These are phyloP conservation scores for Mikania micrantha DNA, from an alignment of 129 eudicot species.

Conservation along the genomic window DNA sequence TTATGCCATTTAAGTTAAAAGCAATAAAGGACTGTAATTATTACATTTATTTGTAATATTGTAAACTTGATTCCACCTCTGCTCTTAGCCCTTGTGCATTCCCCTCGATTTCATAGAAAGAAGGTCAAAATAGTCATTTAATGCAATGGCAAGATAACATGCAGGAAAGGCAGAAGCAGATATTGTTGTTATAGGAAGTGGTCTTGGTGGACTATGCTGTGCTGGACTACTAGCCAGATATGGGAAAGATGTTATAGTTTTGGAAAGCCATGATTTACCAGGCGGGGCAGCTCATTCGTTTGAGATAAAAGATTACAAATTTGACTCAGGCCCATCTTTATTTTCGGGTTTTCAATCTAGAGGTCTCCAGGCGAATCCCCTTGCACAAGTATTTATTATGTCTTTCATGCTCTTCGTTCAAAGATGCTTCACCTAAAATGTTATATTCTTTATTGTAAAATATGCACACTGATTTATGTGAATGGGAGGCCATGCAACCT, in stretches of 20 bases:
- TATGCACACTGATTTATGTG: not conserved
- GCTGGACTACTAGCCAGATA: constrained; percentile 91
- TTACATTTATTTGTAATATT: not conserved
- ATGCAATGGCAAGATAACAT: constrained; percentile 30
- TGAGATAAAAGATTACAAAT: constrained; percentile 75
- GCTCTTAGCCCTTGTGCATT: not conserved
- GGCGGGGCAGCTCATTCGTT: constrained; percentile 98
- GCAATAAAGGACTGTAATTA: not conserved
- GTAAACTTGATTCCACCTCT: not conserved
- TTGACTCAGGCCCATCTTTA: constrained; percentile 95
- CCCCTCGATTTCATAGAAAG: not conserved
- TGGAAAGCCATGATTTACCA: constrained; percentile 94
- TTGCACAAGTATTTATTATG: constrained; percentile 67
- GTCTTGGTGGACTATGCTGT: constrained; percentile 93
- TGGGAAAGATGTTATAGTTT: constrained; percentile 70
- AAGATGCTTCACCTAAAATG: not conserved
- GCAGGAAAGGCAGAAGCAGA: constrained; percentile 95
- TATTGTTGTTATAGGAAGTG: constrained; percentile 89
- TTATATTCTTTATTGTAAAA: not conserved
- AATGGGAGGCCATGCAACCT: not conserved
- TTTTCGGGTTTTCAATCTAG: constrained; percentile 95
- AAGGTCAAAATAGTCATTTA: constrained; percentile 8
- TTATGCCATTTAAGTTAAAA: not conserved
- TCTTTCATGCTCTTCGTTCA: constrained; percentile 7
- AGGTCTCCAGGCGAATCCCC: constrained; percentile 98